These are phyloP conservation scores for Magnusiomyces sp. DNA, from an alignment of 1,139 yeast genomes.

Conservation along the genomic window DNA sequence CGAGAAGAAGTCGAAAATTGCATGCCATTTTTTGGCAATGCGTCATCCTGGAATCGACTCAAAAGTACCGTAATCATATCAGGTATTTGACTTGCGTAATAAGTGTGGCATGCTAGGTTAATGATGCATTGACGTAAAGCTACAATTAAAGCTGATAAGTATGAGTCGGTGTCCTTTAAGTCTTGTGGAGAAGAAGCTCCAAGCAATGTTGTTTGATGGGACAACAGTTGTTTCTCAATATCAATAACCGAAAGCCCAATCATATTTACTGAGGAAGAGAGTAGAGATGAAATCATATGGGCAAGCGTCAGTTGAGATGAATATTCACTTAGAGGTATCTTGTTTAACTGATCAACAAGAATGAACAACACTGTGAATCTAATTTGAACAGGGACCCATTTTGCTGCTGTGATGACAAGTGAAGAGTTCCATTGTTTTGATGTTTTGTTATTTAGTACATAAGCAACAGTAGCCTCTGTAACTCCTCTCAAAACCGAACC, in stretches of 20 bases:
- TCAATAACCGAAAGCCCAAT: conserved; percentile 88
- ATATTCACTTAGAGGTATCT: conserved; percentile 27
- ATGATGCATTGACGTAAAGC: conserved; percentile 40
- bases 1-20: neutral
- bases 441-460: conserved; percentile 22
- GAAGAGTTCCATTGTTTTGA: conserved; percentile 13
- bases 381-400: conserved; percentile 83
- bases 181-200: conserved; percentile 6
- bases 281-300: conserved; percentile 50
- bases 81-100: conserved; percentile 72
- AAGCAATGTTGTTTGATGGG: conserved; percentile 37
- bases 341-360: conserved; percentile 31
- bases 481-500: conserved; percentile 32
- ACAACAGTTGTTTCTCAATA: conserved; percentile 58
- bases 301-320: conserved; percentile 44
- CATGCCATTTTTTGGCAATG: neutral
- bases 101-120: conserved; percentile 60
- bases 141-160: conserved; percentile 18
- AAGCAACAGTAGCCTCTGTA: conserved; percentile 30
- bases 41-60: conserved; percentile 18
- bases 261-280: conserved; percentile 74
- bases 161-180: too few relatives aligned
- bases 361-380: conserved; percentile 58
- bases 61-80: conserved; percentile 55
- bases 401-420: conserved; percentile 18